Evolutionary conservation across 495 filamentous ascomycete species (phyloP).

Genomic region (Talaromyces nanjingensis): DNA sequence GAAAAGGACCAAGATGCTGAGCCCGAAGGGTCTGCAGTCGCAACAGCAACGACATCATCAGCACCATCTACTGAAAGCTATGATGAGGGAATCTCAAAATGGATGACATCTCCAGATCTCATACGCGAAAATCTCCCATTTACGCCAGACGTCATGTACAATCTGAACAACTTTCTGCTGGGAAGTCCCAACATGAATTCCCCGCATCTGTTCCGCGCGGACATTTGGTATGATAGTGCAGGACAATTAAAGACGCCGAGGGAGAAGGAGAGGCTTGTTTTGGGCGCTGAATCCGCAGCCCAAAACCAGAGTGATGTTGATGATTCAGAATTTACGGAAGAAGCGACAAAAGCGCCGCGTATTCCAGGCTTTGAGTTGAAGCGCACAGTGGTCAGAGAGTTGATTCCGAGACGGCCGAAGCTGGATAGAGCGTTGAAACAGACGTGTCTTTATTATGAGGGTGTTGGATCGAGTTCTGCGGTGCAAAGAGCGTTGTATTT

Average conservation of each 20-base stretch:
- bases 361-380: slow-evolving; percentile 47
- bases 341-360: slow-evolving; percentile 21
- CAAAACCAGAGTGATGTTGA: not conserved
- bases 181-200: slow-evolving; percentile 84
- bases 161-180: slow-evolving; percentile 66
- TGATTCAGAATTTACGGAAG: not conserved
- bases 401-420: slow-evolving; percentile 75
- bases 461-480: not conserved
- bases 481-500: slow-evolving; percentile 51
- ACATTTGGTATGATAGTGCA: slow-evolving; percentile 60
- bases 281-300: not conserved
- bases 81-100: slow-evolving; percentile 7
- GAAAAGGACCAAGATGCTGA: not conserved
- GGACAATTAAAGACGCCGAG: slow-evolving; percentile 24
- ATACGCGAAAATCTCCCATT: slow-evolving; percentile 36
- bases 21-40: not conserved
- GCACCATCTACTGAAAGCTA: not conserved
- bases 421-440: slow-evolving; percentile 69
- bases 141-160: slow-evolving; percentile 48
- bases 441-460: slow-evolving; percentile 64
- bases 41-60: not conserved
- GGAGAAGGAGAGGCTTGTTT: slow-evolving; percentile 17
- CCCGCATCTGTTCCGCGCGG: slow-evolving; percentile 75
- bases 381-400: slow-evolving; percentile 59
- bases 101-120: slow-evolving; percentile 30